These are phyloP conservation scores for Eutrema salsugineum DNA, from an alignment of 441 rosid genomes.

Conservation along the genomic window DNA sequence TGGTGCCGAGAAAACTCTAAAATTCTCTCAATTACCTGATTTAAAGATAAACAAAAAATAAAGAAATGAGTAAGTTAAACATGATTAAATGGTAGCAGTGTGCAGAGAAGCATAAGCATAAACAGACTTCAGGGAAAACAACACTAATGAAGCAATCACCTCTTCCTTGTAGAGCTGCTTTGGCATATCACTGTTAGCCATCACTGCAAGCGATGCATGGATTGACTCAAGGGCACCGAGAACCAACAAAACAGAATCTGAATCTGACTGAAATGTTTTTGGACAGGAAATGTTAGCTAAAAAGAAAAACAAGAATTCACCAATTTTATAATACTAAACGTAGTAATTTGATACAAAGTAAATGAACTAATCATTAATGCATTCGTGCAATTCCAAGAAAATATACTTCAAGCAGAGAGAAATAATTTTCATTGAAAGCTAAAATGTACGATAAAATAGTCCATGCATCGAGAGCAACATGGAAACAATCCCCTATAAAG, in stretches of 20 bases:
- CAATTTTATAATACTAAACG: neutral
- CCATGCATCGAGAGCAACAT: slow-evolving; percentile 9
- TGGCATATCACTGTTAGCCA: slow-evolving; percentile 92
- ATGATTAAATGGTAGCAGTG: slow-evolving; percentile 5
- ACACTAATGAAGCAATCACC: slow-evolving; percentile 44
- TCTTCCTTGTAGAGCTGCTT: slow-evolving; percentile 96
- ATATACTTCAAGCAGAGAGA: slow-evolving; percentile 3
- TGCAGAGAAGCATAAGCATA: neutral
- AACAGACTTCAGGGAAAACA: slow-evolving; percentile 12
- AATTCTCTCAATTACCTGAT: slow-evolving; percentile 93
- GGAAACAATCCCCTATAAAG: neutral
- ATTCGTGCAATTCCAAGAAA: slow-evolving; percentile 11
- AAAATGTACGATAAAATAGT: neutral
- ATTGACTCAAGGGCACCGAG: slow-evolving; percentile 94
- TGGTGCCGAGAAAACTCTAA: slow-evolving; percentile 95
- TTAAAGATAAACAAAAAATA: slow-evolving; percentile 18
- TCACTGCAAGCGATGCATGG: slow-evolving; percentile 87
- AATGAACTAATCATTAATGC: neutral
- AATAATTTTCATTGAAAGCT: neutral
- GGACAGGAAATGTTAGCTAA: slow-evolving; percentile 18
- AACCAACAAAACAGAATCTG: slow-evolving; percentile 59
- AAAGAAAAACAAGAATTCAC: neutral
- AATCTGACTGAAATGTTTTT: slow-evolving; percentile 60
- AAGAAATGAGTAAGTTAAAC: neutral
- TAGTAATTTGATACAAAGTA: neutral